A percentile compares a stretch with the other conserved stretches of the same genome.
These are phyloP conservation scores for Didymellaceae sp. DNA, from an alignment of 2,329 filamentous ascomycete species.

Conservation along the genomic window DNA sequence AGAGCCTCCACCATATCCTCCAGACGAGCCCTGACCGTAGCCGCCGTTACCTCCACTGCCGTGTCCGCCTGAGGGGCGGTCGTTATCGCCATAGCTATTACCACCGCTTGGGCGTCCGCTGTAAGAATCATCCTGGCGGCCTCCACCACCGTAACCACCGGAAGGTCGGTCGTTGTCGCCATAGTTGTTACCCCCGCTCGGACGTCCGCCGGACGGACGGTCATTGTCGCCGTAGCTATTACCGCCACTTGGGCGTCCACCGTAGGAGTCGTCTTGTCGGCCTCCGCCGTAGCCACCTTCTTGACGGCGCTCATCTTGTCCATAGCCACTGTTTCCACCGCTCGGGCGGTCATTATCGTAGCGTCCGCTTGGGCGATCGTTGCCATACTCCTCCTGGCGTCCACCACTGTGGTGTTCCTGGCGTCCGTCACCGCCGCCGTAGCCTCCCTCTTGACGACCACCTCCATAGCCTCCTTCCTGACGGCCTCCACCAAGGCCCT, in stretches of 20 bases:
- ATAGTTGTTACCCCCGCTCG: not conserved
- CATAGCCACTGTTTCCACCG: slow-evolving; percentile 20
- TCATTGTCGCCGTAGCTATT: not conserved
- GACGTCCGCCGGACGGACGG: not conserved
- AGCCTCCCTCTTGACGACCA: slow-evolving; percentile 16
- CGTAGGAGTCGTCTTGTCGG: no score
- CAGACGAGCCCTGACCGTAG: slow-evolving; percentile 19
- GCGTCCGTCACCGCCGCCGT: not conserved
- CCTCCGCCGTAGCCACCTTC: slow-evolving; percentile 1
- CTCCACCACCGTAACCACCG: not conserved
- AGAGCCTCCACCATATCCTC: slow-evolving; percentile 25
- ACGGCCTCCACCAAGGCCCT: slow-evolving; percentile 9
- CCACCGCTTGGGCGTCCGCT: slow-evolving; percentile 14
- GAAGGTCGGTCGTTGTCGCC: not conserved
- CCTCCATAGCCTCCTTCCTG: slow-evolving; percentile 15
- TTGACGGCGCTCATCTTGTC: slow-evolving; percentile 24
- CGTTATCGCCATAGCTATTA: slow-evolving; percentile 25
- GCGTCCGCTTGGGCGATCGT: not conserved
- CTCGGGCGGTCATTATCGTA: slow-evolving; percentile 20
- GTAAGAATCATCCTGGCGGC: slow-evolving; percentile 20
- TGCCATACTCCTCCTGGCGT: slow-evolving; percentile 8
- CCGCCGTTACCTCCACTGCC: slow-evolving; percentile 9
- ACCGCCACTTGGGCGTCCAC: no score
- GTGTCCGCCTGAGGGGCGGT: slow-evolving; percentile 31
- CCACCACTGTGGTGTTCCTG: slow-evolving; percentile 13